Percentiles rank a stretch among this genome's conserved stretches.
phyloP scores from a whole-genome alignment of 75 land plant species.

The Selaginella tamariscina region DNA sequence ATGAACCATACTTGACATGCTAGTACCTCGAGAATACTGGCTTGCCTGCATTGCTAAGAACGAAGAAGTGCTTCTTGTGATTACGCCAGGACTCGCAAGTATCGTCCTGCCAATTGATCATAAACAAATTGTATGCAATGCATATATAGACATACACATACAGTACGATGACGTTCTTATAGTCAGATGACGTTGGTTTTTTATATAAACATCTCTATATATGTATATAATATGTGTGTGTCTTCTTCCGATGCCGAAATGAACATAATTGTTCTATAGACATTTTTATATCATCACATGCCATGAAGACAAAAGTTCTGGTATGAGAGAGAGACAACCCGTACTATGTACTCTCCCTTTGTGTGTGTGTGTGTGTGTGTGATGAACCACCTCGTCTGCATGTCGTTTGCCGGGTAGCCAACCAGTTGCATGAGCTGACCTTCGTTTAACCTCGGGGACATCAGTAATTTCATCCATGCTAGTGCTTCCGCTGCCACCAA shows the following conservation, averaged over 20 bases:
- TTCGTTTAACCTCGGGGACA: neutral
- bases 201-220: neutral
- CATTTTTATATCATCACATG: too few relatives aligned
- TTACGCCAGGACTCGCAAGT: slow-evolving; percentile 79
- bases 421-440: neutral
- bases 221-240: neutral
- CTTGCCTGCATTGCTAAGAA: slow-evolving; percentile 90
- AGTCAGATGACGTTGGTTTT: neutral
- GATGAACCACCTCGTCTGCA: slow-evolving; percentile 23
- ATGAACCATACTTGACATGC: slow-evolving; percentile 38
- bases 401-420: slow-evolving; percentile 31
- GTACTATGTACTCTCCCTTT: neutral
- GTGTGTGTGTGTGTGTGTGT: neutral
- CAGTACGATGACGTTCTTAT: neutral
- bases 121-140: neutral
- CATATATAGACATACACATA: neutral
- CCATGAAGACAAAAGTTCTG: neutral
- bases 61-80: slow-evolving; percentile 86
- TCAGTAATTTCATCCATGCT: neutral
- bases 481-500: too few relatives aligned
- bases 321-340: neutral
- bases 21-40: slow-evolving; percentile 96
- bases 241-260: too few relatives aligned
- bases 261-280: neutral
- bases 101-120: slow-evolving; percentile 57